phyloP scores from a whole-genome alignment of 352 stramenopile species.

The Globisporangium cederbergense region DNA sequence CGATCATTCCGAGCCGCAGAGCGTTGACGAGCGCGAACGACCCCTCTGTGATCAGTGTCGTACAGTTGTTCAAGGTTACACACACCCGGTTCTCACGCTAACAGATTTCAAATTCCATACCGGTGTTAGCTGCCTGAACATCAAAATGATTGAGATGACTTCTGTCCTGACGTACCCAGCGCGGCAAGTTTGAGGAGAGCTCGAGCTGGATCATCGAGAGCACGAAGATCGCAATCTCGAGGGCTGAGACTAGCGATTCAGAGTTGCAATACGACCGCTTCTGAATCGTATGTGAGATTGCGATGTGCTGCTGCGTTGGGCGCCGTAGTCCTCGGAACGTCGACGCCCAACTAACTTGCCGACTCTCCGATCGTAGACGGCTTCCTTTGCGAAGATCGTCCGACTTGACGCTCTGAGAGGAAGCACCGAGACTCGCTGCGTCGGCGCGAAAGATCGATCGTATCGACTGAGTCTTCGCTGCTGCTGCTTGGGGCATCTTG shows the following conservation, averaged over 20 bases:
- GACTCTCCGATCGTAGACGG: background rate
- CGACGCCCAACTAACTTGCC: background rate
- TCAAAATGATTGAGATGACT: background rate
- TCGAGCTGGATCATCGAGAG: slow-evolving; percentile 15
- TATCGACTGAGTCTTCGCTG: background rate
- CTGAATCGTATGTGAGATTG: slow-evolving; percentile 3
- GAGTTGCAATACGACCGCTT: background rate
- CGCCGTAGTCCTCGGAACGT: background rate
- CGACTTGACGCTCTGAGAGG: slow-evolving; percentile 9
- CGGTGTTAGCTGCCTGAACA: background rate
- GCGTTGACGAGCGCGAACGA: slow-evolving; percentile 36
- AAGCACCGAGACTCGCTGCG: background rate
- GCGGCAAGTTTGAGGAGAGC: slow-evolving; percentile 4
- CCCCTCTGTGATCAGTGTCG: slow-evolving; percentile 30
- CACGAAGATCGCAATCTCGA: slow-evolving; percentile 12
- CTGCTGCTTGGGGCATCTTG: background rate
- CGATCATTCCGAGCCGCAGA: slow-evolving; percentile 24
- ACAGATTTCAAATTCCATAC: background rate
- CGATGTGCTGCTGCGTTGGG: slow-evolving; percentile 6
- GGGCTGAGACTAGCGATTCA: background rate
- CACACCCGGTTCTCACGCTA: slow-evolving; percentile 54
- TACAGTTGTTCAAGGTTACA: slow-evolving; percentile 20
- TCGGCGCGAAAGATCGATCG: slow-evolving; percentile 2
- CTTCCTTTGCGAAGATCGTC: background rate
- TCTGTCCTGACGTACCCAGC: slow-evolving; percentile 9